These are phyloP conservation scores for Candida mesenterica DNA, from an alignment of 1,139 yeast genomes.

Conservation along the genomic window DNA sequence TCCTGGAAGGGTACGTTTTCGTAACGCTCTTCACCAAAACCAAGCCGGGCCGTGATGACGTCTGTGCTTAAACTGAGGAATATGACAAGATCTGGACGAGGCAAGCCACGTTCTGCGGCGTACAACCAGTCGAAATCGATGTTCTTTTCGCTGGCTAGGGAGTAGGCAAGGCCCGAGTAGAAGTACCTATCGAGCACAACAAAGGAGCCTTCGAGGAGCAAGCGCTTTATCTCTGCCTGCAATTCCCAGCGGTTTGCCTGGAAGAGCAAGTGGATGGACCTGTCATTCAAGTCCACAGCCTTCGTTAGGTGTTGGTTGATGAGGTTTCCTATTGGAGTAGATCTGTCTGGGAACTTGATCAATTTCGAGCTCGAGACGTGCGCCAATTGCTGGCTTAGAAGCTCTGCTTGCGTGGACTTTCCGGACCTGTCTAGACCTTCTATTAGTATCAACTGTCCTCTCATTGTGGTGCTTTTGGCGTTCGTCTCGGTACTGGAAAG, in stretches of 20 bases:
- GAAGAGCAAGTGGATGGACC: constrained; percentile 82
- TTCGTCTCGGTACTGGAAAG: too few relatives aligned
- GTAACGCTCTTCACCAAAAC: constrained; percentile 92
- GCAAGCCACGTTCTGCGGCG: constrained; percentile 79
- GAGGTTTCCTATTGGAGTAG: constrained; percentile 75
- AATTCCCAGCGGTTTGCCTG: constrained; percentile 96
- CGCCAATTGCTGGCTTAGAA: constrained; percentile 40
- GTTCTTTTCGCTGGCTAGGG: constrained; percentile 63
- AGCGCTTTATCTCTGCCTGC: constrained; percentile 43
- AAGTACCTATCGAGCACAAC: constrained; percentile 84
- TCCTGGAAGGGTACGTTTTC: constrained; percentile 73
- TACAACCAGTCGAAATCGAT: constrained; percentile 72
- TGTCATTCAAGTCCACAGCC: constrained; percentile 54
- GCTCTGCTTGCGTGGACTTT: constrained; percentile 79
- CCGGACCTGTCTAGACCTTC: constrained; percentile 97
- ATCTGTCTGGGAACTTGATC: constrained; percentile 82
- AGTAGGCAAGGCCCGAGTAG: constrained; percentile 91
- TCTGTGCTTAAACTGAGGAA: constrained; percentile 64
- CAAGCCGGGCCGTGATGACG: constrained; percentile 57
- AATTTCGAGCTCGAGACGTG: constrained; percentile 33
- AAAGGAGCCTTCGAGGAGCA: constrained; percentile 52
- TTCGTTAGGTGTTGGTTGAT: constrained; percentile 69
- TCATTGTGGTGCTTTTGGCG: too few relatives aligned
- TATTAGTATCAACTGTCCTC: constrained; percentile 76
- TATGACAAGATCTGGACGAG: constrained; percentile 80